A percentile compares a stretch with the other conserved stretches of the same genome.
Evolutionary conservation across 2,329 filamentous ascomycete genomes (phyloP).

Genomic region (Microdochium paspali): DNA sequence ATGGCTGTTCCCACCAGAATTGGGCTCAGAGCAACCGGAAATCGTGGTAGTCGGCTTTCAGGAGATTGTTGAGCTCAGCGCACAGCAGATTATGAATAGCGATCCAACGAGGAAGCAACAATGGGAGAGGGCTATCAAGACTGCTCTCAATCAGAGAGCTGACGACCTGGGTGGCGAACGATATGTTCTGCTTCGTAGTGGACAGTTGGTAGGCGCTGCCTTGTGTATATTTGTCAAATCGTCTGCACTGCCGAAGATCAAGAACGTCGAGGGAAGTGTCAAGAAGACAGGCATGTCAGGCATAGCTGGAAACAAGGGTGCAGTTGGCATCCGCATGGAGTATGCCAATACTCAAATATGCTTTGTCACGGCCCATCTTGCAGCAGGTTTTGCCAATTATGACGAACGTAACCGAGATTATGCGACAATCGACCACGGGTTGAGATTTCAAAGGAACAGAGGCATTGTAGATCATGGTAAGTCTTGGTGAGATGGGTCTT

Average conservation of each 20-base stretch:
- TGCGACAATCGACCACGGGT: constrained; percentile 73
- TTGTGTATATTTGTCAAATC: constrained; percentile 84
- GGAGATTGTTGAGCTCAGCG: constrained; percentile 95
- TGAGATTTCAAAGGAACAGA: constrained; percentile 84
- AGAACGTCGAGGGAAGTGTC: constrained; percentile 91
- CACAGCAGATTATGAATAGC: constrained; percentile 98
- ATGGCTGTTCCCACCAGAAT: constrained; percentile 67
- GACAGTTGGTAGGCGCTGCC: constrained; percentile 89
- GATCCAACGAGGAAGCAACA: constrained; percentile 76
- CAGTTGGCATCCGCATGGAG: constrained; percentile 91
- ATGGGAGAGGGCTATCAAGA: constrained; percentile 79
- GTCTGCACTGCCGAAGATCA: constrained; percentile 70
- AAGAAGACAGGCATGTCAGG: constrained; percentile 94
- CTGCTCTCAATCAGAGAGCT: constrained; percentile 65
- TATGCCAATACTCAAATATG: constrained; percentile 89
- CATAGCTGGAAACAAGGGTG: constrained; percentile 96
- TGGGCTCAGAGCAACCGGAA: constrained; percentile 60
- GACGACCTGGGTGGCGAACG: constrained; percentile 56
- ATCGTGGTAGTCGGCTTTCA: constrained; percentile 91
- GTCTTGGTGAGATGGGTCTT: too few species aligned
- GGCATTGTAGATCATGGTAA: constrained; percentile 86
- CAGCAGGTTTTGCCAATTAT: constrained; percentile 92
- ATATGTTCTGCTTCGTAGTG: constrained; percentile 84
- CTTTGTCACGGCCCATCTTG: constrained; percentile 92
- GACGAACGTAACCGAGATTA: constrained; percentile 95